Base-by-base conservation (phyloP, 441 rosid species). In the Biscutella auriculata region DNA sequence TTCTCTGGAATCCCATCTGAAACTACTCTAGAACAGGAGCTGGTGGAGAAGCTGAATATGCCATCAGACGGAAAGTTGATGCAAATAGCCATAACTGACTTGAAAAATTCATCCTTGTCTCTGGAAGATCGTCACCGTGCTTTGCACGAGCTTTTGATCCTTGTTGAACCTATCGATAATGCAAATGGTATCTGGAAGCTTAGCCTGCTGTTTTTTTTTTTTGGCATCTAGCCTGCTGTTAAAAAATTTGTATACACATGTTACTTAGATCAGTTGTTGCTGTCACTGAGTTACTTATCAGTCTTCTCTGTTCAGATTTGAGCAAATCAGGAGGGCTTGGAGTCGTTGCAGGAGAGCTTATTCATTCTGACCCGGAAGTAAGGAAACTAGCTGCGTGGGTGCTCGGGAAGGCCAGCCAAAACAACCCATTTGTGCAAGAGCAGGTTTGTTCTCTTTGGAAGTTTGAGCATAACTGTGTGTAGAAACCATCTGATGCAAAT, bases 331-430 rank as follows among this genome's bases (percentile, higher is more conserved):
- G 95, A 46, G 95, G 97, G 13, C 82, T 82, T 62, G 48, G 41
- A 6, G 77, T 75, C 39, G 64, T 88, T 13, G 61, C 80, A 44
- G 68, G 59, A 63, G 77, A 84, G 71, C 92, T 88, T 49, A 55
- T 63, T 70, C 92, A 88, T 65, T 74, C 77, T 45, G 88, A 88
- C 43, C 10, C 83, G 6, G 90, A 81, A 13, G 71, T 78, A 39
- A 79, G 95, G 77, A 88, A 65, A 65, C 47, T 79, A 61, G 84
- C 95, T 62, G 97, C 98, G 26, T 92, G 98, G 98, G 79, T 92
- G 65, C 71, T 92, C 6, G 98, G 98, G 50, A 86, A 76, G 73
- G 94, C 96, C 19, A 67, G 95, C 73, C 97, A 92, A 73, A 92
- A 92, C 71, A 82, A 86, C 75, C 87, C 85, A 8, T 65, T 73